phyloP scores from a whole-genome alignment of 495 filamentous ascomycete genomes.

The Neurospora tetrasperma region DNA sequence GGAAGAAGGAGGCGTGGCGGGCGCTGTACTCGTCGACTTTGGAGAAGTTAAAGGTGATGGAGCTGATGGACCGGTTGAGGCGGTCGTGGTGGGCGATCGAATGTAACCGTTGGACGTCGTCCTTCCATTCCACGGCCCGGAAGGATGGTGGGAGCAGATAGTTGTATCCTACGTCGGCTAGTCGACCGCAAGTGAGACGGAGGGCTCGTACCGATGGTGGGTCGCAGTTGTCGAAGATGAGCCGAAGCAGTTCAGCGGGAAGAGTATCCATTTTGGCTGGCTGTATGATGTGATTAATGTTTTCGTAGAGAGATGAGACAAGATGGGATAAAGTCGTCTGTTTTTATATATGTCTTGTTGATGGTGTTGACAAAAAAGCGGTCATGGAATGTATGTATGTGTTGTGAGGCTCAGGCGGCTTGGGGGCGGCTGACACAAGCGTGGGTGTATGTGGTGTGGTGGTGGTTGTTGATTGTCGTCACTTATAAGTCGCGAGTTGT shows the following conservation, averaged over 20 bases:
- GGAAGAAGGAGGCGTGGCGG: constrained; percentile 28
- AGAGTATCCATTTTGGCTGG: constrained; percentile 22
- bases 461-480: background rate
- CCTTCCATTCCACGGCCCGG: constrained; percentile 34
- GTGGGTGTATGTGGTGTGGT: background rate
- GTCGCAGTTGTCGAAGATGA: constrained; percentile 37
- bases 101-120: constrained; percentile 35
- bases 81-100: constrained; percentile 34
- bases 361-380: background rate
- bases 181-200: constrained; percentile 26
- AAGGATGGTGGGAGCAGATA: constrained; percentile 31
- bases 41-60: constrained; percentile 36
- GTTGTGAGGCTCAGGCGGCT: background rate
- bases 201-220: constrained; percentile 26
- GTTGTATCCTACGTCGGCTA: constrained; percentile 37
- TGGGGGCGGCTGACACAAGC: background rate
- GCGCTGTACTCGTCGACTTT: constrained; percentile 33
- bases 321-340: background rate
- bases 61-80: constrained; percentile 29
- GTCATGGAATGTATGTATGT: background rate
- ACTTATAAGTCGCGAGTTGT: background rate
- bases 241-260: constrained; percentile 38
- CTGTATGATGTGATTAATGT: background rate
- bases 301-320: background rate
- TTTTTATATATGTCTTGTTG: background rate